Base-by-base conservation (phyloP, 116 monocot genomes). In the Phalaenopsis hybrid region DNA sequence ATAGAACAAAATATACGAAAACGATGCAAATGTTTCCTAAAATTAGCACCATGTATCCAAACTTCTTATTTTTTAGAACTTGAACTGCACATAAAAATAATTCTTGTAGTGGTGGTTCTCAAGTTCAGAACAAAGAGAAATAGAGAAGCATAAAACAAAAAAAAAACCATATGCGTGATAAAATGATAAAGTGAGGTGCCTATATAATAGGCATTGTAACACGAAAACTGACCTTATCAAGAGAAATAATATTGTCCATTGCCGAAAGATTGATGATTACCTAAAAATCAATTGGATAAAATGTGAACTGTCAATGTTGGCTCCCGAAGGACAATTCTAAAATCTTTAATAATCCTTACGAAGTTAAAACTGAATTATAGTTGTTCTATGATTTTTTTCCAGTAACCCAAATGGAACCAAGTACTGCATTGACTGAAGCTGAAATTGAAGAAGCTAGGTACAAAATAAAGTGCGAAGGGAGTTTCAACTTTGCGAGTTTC, bases 181-280 rank as follows among this genome's bases (percentile, higher is more conserved):
- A 11, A 20, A 63, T 63, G 63, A 63, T 63, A 23, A 23, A 63
- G 63, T 8, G 25, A 63, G 63, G 25, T 8, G 25, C 9, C 21
- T 23, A 21, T 7, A 63, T 23, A 63, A 63, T 63, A 63, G 23
- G 3, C 21, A 41, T 20, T 49, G 20, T 33, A 74, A 23, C 37
- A 8, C 5, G 28, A 82, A 63, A 69, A 45, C 28, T 5, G 85
- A 97, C 97, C 92, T 94, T 92, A 84, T 97, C 94, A 83, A 94
- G 68, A 25, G 94, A 94, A 83, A 93, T 78, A 82, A 91, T 97
- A 63, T 91, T 94, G 83, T 93, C 84, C 97, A 97, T 92, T 21
- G 86, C 88, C 48, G 85, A 81, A 79, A 93, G 48, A 79, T 90
- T 94, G 75, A 97, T 81, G 52, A 97, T 92, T 33, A 97, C 90